phyloP scores from a whole-genome alignment of 2,329 filamentous ascomycete genomes.

The Fusarium marasasianum region DNA sequence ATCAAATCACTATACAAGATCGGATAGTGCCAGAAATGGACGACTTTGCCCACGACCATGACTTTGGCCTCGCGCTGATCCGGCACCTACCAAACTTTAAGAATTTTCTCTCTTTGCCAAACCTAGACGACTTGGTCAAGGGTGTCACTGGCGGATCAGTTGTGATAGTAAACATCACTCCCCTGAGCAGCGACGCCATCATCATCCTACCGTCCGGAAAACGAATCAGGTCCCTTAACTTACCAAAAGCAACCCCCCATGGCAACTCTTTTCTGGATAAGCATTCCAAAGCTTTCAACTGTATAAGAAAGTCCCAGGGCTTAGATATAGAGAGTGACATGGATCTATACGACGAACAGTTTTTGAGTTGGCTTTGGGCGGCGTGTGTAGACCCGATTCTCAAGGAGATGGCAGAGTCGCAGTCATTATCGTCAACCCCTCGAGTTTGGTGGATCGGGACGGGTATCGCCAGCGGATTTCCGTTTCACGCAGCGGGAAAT shows the following conservation, averaged over 20 bases:
- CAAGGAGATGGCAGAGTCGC: neutral
- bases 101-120: neutral
- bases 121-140: neutral
- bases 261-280: neutral
- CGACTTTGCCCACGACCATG: neutral
- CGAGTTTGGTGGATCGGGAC: neutral
- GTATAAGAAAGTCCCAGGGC: neutral
- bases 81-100: neutral
- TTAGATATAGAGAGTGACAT: neutral
- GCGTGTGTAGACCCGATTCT: neutral
- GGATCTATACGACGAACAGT: neutral
- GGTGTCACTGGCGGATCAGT: neutral
- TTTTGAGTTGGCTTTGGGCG: neutral
- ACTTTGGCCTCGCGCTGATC: neutral
- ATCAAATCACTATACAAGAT: neutral
- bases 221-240: neutral
- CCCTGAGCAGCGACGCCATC: neutral
- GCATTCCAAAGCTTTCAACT: neutral
- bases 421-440: neutral
- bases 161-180: neutral
- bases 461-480: neutral
- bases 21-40: neutral
- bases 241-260: neutral
- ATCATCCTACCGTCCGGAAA: neutral
- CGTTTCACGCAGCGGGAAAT: neutral